Evolutionary conservation across 768 basidiomycete species (phyloP).

Genomic region (Sporobolomyces roseus): DNA sequence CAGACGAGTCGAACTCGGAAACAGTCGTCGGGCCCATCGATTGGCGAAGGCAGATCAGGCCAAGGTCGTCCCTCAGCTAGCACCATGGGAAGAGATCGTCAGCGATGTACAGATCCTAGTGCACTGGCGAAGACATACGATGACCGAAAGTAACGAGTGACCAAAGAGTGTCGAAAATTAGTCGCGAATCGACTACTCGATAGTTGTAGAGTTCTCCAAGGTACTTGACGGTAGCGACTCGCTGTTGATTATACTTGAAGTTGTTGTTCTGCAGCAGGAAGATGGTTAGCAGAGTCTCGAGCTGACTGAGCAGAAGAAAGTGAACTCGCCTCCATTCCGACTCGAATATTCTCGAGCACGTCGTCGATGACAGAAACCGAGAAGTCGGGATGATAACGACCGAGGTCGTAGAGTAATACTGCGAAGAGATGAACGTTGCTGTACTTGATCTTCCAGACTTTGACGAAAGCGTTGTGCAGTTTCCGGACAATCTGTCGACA

Average conservation of each 20-base stretch:
- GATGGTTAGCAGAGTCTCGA: not conserved
- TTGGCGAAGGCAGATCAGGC: slow-evolving; percentile 65
- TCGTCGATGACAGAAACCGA: slow-evolving; percentile 85
- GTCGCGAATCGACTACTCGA: slow-evolving; percentile 76
- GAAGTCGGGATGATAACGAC: slow-evolving; percentile 87
- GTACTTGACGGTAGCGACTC: slow-evolving; percentile 87
- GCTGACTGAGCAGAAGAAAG: not conserved
- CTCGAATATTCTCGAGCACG: slow-evolving; percentile 83
- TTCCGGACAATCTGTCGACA: slow-evolving; percentile 56
- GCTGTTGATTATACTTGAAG: slow-evolving; percentile 89
- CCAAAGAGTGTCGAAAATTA: slow-evolving; percentile 93
- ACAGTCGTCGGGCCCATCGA: slow-evolving; percentile 94
- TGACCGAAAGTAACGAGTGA: slow-evolving; percentile 91
- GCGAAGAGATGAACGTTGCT: slow-evolving; percentile 82
- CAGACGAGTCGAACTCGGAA: slow-evolving; percentile 91
- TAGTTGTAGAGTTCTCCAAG: slow-evolving; percentile 97
- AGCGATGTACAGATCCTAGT: too few species aligned
- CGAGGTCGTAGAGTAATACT: slow-evolving; percentile 90
- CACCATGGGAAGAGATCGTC: not conserved
- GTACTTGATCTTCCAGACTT: slow-evolving; percentile 96
- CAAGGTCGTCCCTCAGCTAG: slow-evolving; percentile 83
- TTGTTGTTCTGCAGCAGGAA: slow-evolving; percentile 61
- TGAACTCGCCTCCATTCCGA: slow-evolving; percentile 65
- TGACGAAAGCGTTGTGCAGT: slow-evolving; percentile 87
- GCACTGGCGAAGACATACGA: slow-evolving; percentile 71